phyloP scores from a whole-genome alignment of 2,329 filamentous ascomycete species.

The Mycosphaerelloides madeirae region DNA sequence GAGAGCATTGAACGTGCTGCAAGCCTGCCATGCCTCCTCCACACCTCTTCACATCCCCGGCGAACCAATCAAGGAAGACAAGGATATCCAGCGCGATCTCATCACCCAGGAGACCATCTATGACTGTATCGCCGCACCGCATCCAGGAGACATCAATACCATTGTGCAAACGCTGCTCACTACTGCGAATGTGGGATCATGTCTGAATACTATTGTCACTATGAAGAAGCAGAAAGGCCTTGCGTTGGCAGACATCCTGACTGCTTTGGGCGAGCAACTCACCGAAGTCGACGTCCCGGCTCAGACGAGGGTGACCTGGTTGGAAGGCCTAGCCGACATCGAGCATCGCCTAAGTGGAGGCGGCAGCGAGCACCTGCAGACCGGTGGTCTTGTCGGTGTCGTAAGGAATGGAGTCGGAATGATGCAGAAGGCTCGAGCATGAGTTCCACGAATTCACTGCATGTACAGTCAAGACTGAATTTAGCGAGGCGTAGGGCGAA shows the following conservation, averaged over 20 bases:
- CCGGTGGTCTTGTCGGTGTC: constrained; percentile 85
- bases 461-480: background rate
- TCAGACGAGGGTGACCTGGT: constrained; percentile 84
- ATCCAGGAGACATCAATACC: constrained; percentile 78
- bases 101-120: constrained; percentile 93
- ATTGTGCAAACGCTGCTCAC: constrained; percentile 80
- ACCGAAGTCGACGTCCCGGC: constrained; percentile 76
- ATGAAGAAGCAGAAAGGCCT: constrained; percentile 82
- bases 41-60: constrained; percentile 50
- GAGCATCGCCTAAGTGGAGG: constrained; percentile 88
- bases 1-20: constrained; percentile 86
- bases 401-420: constrained; percentile 82
- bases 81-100: constrained; percentile 67
- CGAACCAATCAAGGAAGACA: constrained; percentile 45
- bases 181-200: constrained; percentile 83
- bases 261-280: constrained; percentile 76
- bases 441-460: background rate
- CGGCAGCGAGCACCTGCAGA: constrained; percentile 82
- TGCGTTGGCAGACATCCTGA: constrained; percentile 89
- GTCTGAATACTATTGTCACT: constrained; percentile 79
- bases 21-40: constrained; percentile 94
- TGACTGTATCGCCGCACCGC: constrained; percentile 92
- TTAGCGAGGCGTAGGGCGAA: constrained; percentile 1
- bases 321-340: constrained; percentile 85
- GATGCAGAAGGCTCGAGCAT: constrained; percentile 37